Percentiles rank a stretch among this genome's conserved stretches.
Conservation (phyloP, 2,329 filamentous ascomycete species). For the Clonostachys rosea region DNA sequence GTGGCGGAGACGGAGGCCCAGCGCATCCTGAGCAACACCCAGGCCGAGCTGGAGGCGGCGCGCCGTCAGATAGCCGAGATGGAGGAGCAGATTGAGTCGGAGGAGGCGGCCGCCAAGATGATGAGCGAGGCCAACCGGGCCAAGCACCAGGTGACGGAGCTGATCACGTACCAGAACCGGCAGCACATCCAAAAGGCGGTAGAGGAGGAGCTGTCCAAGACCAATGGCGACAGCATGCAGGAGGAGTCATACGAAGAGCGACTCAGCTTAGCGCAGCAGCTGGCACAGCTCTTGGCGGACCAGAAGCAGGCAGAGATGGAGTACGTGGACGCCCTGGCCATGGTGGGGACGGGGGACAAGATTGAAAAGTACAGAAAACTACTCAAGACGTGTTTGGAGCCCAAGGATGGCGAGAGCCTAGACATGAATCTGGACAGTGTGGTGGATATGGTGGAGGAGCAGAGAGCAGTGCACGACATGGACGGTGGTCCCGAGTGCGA, state of each 20-base stretch:
- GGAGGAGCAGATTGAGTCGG: constrained; percentile 48
- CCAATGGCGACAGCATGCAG: constrained; percentile 39
- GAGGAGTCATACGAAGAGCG: constrained; percentile 50
- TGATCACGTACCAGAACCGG: constrained; percentile 47
- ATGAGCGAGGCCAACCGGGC: constrained; percentile 43
- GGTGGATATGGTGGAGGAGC: constrained; percentile 60
- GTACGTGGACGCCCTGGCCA: constrained; percentile 63
- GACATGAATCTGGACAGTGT: constrained; percentile 59
- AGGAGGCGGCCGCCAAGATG: constrained; percentile 45
- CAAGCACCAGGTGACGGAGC: constrained; percentile 42
- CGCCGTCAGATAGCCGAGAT: constrained; percentile 56
- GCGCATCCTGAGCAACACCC: constrained; percentile 60
- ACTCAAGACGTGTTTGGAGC: constrained; percentile 63
- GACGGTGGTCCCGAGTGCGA: constrained; percentile 10
- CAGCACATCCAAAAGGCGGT: constrained; percentile 42
- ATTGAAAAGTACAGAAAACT: constrained; percentile 70
- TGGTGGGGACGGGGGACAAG: constrained; percentile 67
- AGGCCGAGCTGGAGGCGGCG: constrained; percentile 60
- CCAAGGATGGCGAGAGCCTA: constrained; percentile 62
- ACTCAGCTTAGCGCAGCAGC: constrained; percentile 50
- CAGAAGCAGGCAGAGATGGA: constrained; percentile 60
- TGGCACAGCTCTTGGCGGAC: constrained; percentile 52
- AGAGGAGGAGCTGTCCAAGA: constrained; percentile 26
- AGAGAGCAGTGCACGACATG: constrained; percentile 28
- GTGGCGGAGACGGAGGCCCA: constrained; percentile 64